Evolutionary conservation across 2,329 filamentous ascomycete genomes (phyloP), one percentile per base, ranked within the genome.

Genomic region (Aureobasidium sp.): DNA sequence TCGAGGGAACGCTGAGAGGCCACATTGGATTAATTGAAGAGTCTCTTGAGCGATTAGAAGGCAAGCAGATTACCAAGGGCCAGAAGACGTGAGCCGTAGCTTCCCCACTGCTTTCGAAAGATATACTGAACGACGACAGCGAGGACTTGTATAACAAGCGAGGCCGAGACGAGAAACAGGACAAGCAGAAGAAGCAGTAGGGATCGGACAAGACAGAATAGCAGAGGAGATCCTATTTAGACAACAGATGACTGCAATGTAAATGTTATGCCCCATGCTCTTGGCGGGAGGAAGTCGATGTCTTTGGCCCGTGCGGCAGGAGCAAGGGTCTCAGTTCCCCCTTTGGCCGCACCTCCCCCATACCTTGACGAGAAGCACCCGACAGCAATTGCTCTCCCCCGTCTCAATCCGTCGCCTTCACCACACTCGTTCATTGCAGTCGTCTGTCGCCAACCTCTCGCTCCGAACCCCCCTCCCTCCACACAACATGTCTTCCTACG

Each of bases 1-100:
- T 80, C 2, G 78, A 80, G 65, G 77, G 78, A 7, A 80, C 77
- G 15, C 63, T 80, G 39, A 66, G 77, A 62, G 77, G 77, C 2
- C 78, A 80, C 62, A 79, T 79, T 63, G 77, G 77, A 1, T 55
- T 79, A 20, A 80, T 80, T 45, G 77, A 80, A 64, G 78, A 79
- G 39, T 70, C 74, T 6, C 64, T 79, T 25, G 76, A 79, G 63
- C 67, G 76, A 5, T 65, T 80, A n/a, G 78, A 80, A 64, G 73
- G 74, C 27, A 70, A 72, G 52, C 69, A 42, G 68, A 71, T 63
- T 67, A 70, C 53, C 48, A 72, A 71, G 62, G 69, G 74, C 37
- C 67, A 73, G 66, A 76, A 76, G 66, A 69, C 72, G 69, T 76
- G 70, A 68, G 70, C 65, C 8, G 25, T 14, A 42, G 31, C 37